phyloP scores from a whole-genome alignment of 805 yeast species.

The Ogataea zsoltii region DNA sequence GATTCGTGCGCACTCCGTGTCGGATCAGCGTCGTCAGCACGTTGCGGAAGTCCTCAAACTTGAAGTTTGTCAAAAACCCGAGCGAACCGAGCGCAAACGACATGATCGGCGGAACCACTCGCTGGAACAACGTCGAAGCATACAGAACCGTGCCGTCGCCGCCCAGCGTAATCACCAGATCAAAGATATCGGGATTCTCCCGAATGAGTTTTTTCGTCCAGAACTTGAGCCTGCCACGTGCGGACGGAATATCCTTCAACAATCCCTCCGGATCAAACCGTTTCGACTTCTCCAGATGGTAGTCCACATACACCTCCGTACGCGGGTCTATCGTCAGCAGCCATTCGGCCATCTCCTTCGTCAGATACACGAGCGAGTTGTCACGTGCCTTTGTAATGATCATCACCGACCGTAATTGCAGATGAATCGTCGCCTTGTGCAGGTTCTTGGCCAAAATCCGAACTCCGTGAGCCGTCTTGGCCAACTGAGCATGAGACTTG shows the following conservation, averaged over 20 bases:
- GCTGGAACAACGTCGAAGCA: constrained; percentile 83
- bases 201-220: constrained; percentile 68
- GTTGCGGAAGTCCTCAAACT: constrained; percentile 69
- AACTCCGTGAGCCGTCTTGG: constrained; percentile 81
- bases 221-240: constrained; percentile 50
- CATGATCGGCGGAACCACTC: constrained; percentile 86
- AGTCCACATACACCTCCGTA: constrained; percentile 67
- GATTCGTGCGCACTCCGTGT: constrained; percentile 71
- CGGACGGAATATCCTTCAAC: constrained; percentile 45
- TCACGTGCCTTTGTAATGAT: constrained; percentile 91
- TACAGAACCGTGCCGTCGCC: constrained; percentile 96
- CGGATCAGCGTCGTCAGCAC: constrained; percentile 58
- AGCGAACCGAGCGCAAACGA: constrained; percentile 88
- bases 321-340: constrained; percentile 41
- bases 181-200: constrained; percentile 51
- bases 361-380: constrained; percentile 69
- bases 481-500: constrained; percentile 70
- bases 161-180: constrained; percentile 84
- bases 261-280: constrained; percentile 64
- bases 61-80: constrained; percentile 88
- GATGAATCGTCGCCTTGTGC: constrained; percentile 66
- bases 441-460: constrained; percentile 72
- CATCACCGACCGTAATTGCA: constrained; percentile 70
- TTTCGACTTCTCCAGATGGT: constrained; percentile 57
- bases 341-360: constrained; percentile 83